Conservation (phyloP, 2,329 filamentous ascomycete species). For the Aspergillus neotritici region DNA sequence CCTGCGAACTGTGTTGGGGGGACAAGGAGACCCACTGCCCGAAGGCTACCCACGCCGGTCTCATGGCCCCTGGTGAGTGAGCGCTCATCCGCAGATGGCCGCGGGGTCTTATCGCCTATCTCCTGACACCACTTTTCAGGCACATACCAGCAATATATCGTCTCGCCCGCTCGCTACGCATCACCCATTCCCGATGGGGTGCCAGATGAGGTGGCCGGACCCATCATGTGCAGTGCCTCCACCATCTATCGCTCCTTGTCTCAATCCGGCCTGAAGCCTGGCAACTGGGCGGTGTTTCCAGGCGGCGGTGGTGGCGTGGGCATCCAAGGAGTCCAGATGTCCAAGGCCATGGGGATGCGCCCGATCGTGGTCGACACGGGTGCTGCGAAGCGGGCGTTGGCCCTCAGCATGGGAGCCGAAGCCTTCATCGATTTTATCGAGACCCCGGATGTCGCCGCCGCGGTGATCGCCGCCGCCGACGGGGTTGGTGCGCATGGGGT, state of each 20-base stretch:
- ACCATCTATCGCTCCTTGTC: slow-evolving; percentile 55
- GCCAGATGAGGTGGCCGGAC: slow-evolving; percentile 51
- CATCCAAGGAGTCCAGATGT: slow-evolving; percentile 53
- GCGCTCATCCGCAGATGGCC: no score
- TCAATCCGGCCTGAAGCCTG: slow-evolving; percentile 46
- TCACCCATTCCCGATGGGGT: slow-evolving; percentile 53
- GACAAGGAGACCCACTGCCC: slow-evolving; percentile 49
- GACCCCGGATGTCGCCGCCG: slow-evolving; percentile 28
- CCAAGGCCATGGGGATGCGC: slow-evolving; percentile 52
- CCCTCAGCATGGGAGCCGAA: slow-evolving; percentile 49
- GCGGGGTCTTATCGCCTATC: no score
- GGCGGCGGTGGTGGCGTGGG: slow-evolving; percentile 51
- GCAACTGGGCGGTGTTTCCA: slow-evolving; percentile 46
- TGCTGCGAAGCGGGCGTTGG: slow-evolving; percentile 42
- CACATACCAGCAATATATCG: slow-evolving; percentile 56
- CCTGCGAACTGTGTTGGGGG: slow-evolving; percentile 47
- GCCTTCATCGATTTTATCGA: slow-evolving; percentile 53
- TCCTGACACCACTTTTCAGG: slow-evolving; percentile 24
- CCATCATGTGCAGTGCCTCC: slow-evolving; percentile 55
- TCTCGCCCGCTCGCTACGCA: slow-evolving; percentile 51
- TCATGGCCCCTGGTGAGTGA: slow-evolving; percentile 38
- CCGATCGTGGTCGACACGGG: slow-evolving; percentile 53
- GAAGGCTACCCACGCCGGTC: slow-evolving; percentile 28
- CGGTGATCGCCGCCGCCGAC: slow-evolving; percentile 44
- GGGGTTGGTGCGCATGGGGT: slow-evolving; percentile 46